A percentile compares a stretch with the other conserved stretches of the same genome.
These are phyloP conservation scores for Sugiyamaella paludigena DNA, from an alignment of 1,139 yeast species.

Conservation along the genomic window DNA sequence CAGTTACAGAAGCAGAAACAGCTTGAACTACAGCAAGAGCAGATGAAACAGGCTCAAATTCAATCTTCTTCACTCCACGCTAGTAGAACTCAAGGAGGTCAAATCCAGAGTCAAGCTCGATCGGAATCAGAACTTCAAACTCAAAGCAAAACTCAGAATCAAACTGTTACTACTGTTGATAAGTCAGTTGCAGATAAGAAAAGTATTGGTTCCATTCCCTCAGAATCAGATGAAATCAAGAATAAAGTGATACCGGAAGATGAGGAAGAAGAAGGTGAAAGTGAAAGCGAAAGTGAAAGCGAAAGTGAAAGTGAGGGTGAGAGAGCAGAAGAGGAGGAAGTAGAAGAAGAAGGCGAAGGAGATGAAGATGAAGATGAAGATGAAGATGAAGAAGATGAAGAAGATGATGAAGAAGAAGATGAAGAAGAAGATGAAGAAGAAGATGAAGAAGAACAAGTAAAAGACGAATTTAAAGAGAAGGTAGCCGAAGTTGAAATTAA, in stretches of 20 bases:
- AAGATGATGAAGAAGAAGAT: slow-evolving; percentile 10
- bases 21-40: slow-evolving; percentile 20
- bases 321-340: neutral
- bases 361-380: slow-evolving; percentile 13
- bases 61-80: no score
- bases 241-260: slow-evolving; percentile 12
- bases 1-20: slow-evolving; percentile 24
- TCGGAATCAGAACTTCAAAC: no score
- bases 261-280: slow-evolving; percentile 14
- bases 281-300: slow-evolving; percentile 7
- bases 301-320: slow-evolving; percentile 12
- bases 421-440: slow-evolving; percentile 16
- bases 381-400: slow-evolving; percentile 13
- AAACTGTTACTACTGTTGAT: no score
- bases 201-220: no score
- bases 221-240: neutral
- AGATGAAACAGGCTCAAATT: slow-evolving; percentile 23
- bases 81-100: no score
- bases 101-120: no score
- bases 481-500: no score
- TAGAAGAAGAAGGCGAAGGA: slow-evolving; percentile 4
- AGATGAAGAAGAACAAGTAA: slow-evolving; percentile 12
- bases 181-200: no score
- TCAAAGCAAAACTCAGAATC: no score
- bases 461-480: slow-evolving; percentile 8